These are phyloP conservation scores for Trichoderma sp. DNA, from an alignment of 2,329 filamentous ascomycete genomes.

Conservation along the genomic window DNA sequence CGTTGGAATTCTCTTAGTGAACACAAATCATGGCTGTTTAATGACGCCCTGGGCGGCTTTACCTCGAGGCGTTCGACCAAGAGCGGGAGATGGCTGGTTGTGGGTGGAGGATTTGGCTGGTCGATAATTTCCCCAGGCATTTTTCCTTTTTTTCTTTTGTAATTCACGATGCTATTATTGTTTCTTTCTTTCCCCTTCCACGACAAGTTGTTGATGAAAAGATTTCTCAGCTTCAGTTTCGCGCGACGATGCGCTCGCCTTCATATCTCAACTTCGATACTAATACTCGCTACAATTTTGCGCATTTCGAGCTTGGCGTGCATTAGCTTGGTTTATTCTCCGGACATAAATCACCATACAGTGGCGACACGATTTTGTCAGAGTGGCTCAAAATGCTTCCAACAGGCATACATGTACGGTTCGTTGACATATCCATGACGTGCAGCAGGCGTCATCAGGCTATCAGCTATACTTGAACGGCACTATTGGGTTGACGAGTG, in stretches of 20 bases:
- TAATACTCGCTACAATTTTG: background rate
- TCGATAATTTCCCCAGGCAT: slow-evolving; percentile 25
- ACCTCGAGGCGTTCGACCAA: background rate
- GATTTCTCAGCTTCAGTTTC: background rate
- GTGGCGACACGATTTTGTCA: slow-evolving; percentile 3
- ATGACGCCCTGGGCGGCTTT: background rate
- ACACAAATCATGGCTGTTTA: slow-evolving; percentile 7
- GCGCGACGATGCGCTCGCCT: background rate
- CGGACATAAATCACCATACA: background rate
- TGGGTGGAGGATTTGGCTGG: slow-evolving; percentile 24
- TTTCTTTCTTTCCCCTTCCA: no score
- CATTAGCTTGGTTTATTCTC: background rate
- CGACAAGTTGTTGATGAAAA: no score
- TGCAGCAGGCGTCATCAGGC: background rate
- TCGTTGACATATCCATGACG: background rate
- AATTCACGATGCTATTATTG: background rate
- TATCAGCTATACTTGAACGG: background rate
- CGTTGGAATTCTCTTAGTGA: slow-evolving; percentile 58
- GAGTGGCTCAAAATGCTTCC: background rate
- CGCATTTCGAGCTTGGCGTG: background rate
- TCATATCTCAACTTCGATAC: background rate
- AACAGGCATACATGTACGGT: background rate
- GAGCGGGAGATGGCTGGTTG: slow-evolving; percentile 7
- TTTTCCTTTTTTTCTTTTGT: background rate
- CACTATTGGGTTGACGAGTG: background rate